Conservation (phyloP, 345 rosid species). For the Pistacia integerrima region DNA sequence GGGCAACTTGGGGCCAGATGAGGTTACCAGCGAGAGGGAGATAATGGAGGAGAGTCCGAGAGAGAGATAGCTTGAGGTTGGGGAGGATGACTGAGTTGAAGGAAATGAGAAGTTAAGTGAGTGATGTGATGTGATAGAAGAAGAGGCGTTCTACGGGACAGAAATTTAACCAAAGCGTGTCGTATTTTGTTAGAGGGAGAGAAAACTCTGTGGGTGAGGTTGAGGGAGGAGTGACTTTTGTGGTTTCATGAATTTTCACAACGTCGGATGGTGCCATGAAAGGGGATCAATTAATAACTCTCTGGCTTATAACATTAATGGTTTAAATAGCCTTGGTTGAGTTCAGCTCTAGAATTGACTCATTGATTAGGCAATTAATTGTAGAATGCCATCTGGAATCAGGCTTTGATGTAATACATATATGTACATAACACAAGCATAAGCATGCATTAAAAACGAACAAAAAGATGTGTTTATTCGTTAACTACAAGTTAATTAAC, state of each 20-base stretch:
- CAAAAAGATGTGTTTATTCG: too few relatives aligned
- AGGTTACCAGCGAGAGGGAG: constrained; percentile 38
- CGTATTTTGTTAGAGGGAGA: constrained; percentile 34
- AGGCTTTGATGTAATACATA: too few relatives aligned
- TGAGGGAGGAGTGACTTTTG: constrained; percentile 24
- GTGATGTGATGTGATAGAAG: constrained; percentile 34
- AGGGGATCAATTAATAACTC: too few relatives aligned
- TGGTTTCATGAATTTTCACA: constrained; percentile 26
- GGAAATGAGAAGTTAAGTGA: constrained; percentile 16
- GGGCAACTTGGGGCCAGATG: constrained; percentile 23
- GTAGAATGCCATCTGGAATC: too few relatives aligned
- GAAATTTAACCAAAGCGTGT: constrained; percentile 28
- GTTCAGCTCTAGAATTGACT: too few relatives aligned
- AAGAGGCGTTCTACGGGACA: constrained; percentile 36
- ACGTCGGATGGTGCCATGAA: constrained; percentile 11
- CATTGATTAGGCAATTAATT: too few relatives aligned
- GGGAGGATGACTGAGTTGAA: constrained; percentile 40
- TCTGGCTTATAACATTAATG: too few relatives aligned
- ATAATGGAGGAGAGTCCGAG: constrained; percentile 32
- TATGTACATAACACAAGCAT: too few relatives aligned
- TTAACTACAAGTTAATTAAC: too few relatives aligned
- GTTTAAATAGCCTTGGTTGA: not conserved
- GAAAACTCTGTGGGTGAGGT: constrained; percentile 18
- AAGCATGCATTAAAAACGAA: too few relatives aligned
- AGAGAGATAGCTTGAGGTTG: constrained; percentile 40